Base-by-base conservation (phyloP, 2,329 filamentous ascomycete species). In the Colletotrichum melonis region DNA sequence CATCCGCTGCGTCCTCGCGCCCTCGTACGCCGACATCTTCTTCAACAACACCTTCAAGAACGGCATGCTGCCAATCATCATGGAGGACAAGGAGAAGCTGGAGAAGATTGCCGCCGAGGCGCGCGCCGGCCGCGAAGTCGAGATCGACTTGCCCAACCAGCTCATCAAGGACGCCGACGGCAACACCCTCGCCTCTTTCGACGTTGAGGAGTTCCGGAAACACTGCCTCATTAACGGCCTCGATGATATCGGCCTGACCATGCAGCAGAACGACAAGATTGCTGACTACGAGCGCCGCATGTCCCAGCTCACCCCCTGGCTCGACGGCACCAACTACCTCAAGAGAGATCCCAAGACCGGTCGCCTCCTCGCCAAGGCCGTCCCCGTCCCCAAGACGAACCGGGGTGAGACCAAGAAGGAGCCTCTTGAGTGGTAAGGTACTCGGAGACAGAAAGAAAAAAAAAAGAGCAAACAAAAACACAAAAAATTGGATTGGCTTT, bases 41-140 rank as follows among this genome's bases (percentile, higher is more conserved):
- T 97, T 96, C 91, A 98, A 98, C 91, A 99, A 99, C 88, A 97
- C 94, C n/a, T 98, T 98, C 90, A 98, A 99, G 90, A 99, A 99
- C 87, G 96, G 96, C 86, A 98, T 98, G 97, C 88, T 98, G 75
- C 95, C 96, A 60, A 91, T 98, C 74, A 85, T 88, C 72, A 93
- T 98, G 80, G 86, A 88, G 38, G 91, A 96, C 82, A 84, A 91
- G 76, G 86, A 84, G 1, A 88, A 90, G 38, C 86, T 98, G 4
- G 88, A 93, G 56, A 88, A 88, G 74, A 92, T 98, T 76, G 92
- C 93, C 49, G 90, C 87, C 30, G 94, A 97, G 83, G 95, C 95
- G 42, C 88, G 88, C 49, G 93, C 94, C 4, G 95, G 95, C 70
- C 89, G 89, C 72, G 95, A 98, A 82, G 86, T 98, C 76, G 95